Evolutionary conservation across 2,329 filamentous ascomycete species (phyloP).

Genomic region (Chaetothyriales sp.): DNA sequence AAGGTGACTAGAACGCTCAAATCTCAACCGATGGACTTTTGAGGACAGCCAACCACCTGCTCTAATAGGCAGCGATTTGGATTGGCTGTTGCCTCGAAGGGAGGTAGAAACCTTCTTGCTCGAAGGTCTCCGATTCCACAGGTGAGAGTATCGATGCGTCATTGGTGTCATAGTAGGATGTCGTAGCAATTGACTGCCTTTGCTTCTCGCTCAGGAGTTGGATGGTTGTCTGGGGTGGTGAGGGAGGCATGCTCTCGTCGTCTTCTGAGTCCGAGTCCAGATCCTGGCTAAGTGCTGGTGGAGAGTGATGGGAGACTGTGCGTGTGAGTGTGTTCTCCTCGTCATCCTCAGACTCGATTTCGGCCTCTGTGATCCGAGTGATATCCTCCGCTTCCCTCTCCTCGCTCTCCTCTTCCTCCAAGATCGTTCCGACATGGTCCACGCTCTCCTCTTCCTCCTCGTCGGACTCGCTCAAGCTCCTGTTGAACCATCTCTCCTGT

Average conservation of each 20-base stretch:
- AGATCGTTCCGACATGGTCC: conserved; percentile 58
- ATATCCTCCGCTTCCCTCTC: conserved; percentile 41
- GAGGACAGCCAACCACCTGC: conserved; percentile 17
- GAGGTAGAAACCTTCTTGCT: conserved; percentile 38
- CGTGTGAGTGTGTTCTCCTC: conserved; percentile 54
- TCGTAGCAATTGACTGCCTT: conserved; percentile 28
- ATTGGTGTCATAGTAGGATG: conserved; percentile 25
- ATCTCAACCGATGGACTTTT: conserved; percentile 15
- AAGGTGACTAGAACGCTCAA: conserved; percentile 7
- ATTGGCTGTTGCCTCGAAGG: conserved; percentile 29
- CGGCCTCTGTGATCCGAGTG: conserved; percentile 44
- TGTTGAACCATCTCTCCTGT: conserved; percentile 97
- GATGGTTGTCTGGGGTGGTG: conserved; percentile 46
- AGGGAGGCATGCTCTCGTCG: conserved; percentile 60
- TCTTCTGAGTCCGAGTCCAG: conserved; percentile 56
- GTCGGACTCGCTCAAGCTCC: conserved; percentile 67
- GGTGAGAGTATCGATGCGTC: conserved; percentile 12
- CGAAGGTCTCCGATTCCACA: conserved; percentile 23
- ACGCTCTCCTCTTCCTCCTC: conserved; percentile 45
- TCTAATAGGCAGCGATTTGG: conserved; percentile 38
- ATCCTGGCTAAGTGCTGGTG: conserved; percentile 59
- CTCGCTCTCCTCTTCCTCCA: conserved; percentile 51
- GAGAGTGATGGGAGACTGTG: conserved; percentile 52
- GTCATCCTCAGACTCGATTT: conserved; percentile 36
- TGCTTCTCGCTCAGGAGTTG: conserved; percentile 49